phyloP scores from a whole-genome alignment of 2,329 filamentous ascomycete genomes.

The Trichoderma citrinoviride region DNA sequence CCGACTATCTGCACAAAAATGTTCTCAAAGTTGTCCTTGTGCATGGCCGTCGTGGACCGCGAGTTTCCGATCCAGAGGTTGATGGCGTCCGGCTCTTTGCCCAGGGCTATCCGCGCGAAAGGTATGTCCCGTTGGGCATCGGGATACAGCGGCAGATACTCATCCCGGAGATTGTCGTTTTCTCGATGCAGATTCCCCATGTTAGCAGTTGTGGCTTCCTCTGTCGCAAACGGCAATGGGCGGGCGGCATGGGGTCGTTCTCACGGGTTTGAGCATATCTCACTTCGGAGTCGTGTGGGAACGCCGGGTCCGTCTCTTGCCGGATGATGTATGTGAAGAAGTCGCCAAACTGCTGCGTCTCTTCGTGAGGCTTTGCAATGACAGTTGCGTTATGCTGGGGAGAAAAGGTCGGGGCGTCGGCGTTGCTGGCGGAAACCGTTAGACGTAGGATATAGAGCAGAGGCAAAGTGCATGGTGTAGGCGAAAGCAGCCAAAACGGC shows the following conservation, averaged over 20 bases:
- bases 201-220: neutral
- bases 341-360: conserved; percentile 57
- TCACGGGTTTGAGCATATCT: conserved; percentile 74
- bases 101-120: conserved; percentile 70
- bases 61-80: conserved; percentile 83
- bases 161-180: conserved; percentile 76
- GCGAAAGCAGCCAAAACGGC: no score
- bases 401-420: conserved; percentile 37
- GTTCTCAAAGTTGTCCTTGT: conserved; percentile 85
- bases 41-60: conserved; percentile 65
- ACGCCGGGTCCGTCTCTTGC: conserved; percentile 50
- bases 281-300: conserved; percentile 45
- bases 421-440: conserved; percentile 33
- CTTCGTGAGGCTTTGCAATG: conserved; percentile 72
- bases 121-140: conserved; percentile 64
- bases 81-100: conserved; percentile 66
- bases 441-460: neutral
- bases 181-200: conserved; percentile 43
- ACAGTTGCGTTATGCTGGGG: conserved; percentile 35
- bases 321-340: conserved; percentile 61
- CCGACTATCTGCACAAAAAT: conserved; percentile 76
- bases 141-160: conserved; percentile 62
- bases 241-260: conserved; percentile 26
- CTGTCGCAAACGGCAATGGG: neutral
- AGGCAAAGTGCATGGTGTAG: no score